These are phyloP conservation scores for Aspergillus piperis DNA, from an alignment of 2,329 filamentous ascomycete genomes.

Conservation along the genomic window DNA sequence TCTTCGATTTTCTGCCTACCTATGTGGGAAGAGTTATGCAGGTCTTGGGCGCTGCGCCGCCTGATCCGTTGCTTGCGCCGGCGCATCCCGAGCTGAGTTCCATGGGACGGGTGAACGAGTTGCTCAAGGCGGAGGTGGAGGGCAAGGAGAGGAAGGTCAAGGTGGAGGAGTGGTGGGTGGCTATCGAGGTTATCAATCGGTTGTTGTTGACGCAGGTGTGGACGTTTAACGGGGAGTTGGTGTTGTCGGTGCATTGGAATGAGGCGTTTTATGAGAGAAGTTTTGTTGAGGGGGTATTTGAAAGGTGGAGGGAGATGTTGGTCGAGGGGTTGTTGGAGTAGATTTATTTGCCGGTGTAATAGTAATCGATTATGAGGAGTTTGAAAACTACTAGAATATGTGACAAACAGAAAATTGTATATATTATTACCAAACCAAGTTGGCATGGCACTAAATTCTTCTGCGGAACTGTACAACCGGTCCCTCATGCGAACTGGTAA, in stretches of 20 bases:
- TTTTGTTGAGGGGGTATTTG: not conserved
- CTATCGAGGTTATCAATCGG: not conserved
- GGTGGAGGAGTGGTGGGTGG: conserved; percentile 3
- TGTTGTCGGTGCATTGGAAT: not conserved
- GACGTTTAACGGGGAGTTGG: not conserved
- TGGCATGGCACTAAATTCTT: too few relatives aligned
- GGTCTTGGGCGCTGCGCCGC: not conserved
- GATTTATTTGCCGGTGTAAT: too few relatives aligned
- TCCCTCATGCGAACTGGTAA: too few relatives aligned
- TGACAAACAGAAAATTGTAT: too few relatives aligned
- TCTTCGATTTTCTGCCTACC: not conserved
- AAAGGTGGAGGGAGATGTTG: not conserved
- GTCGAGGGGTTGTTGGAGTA: not conserved
- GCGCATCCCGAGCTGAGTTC: not conserved
- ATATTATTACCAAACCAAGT: too few relatives aligned
- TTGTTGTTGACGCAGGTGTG: not conserved
- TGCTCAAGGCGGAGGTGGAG: not conserved
- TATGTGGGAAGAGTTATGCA: not conserved
- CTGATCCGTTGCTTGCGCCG: not conserved
- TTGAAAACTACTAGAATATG: too few relatives aligned
- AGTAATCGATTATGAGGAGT: too few relatives aligned
- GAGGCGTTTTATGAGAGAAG: not conserved
- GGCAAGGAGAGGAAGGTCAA: not conserved
- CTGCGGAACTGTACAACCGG: too few relatives aligned
- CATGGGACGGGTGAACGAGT: not conserved